phyloP scores from a whole-genome alignment of 148 eudicot species.

The Vaccinium vitisidaea region DNA sequence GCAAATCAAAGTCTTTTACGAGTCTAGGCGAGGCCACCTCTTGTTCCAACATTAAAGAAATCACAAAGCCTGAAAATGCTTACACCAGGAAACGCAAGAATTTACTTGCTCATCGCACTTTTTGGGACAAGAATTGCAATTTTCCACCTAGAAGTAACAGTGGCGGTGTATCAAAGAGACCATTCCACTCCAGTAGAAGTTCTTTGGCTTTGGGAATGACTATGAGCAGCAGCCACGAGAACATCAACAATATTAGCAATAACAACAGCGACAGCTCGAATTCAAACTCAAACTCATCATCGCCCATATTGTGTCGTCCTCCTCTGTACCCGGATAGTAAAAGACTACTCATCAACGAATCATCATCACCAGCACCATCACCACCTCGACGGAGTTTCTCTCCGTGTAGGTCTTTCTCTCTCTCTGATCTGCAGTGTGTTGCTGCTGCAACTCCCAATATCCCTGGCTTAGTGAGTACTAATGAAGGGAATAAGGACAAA shows the following conservation, averaged over 20 bases:
- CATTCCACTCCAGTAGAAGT: conserved; percentile 25
- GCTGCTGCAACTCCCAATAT: not conserved
- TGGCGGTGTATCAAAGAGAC: conserved; percentile 54
- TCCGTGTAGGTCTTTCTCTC: conserved; percentile 56
- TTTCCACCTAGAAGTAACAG: conserved; percentile 29
- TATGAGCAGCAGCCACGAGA: conserved; percentile 20
- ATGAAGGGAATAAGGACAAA: not conserved
- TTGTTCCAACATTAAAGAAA: conserved; percentile 43
- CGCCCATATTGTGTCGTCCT: not conserved
- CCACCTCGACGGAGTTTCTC: conserved; percentile 6
- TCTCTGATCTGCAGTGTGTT: conserved; percentile 58
- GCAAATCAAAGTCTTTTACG: conserved; percentile 79
- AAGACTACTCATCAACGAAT: not conserved
- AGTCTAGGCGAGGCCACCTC: conserved; percentile 48
- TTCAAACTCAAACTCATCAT: not conserved
- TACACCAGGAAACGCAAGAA: conserved; percentile 63
- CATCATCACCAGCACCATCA: not conserved
- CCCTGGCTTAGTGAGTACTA: not conserved
- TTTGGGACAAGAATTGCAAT: conserved; percentile 34
- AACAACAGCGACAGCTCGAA: not conserved
- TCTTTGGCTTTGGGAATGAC: conserved; percentile 49
- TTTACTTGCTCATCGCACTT: conserved; percentile 37
- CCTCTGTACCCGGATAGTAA: conserved; percentile 17
- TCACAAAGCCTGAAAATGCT: conserved; percentile 61
- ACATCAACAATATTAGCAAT: not conserved